Percentiles rank a stretch among this genome's conserved stretches.
These are phyloP conservation scores for Alternaria gaisen DNA, from an alignment of 2,329 filamentous ascomycete genomes.

Conservation along the genomic window DNA sequence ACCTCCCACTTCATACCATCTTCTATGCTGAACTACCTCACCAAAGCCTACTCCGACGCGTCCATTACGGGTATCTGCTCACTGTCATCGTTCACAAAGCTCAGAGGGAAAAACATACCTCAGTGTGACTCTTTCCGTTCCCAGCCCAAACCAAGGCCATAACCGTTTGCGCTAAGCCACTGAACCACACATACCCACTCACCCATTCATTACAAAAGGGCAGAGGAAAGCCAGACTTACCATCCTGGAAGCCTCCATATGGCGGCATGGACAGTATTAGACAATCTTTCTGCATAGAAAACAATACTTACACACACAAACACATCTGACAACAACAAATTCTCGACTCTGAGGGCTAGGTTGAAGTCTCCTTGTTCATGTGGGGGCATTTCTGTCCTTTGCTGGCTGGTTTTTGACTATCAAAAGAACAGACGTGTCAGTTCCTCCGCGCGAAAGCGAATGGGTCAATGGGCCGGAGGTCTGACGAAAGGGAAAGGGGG, in stretches of 20 bases:
- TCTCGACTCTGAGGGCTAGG: conserved; percentile 49
- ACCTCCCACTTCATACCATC: neutral
- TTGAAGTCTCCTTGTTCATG: neutral
- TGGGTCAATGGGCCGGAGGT: neutral
- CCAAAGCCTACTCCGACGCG: no score
- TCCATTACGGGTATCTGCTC: neutral
- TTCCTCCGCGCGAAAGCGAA: neutral
- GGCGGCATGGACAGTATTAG: neutral
- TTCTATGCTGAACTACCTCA: neutral
- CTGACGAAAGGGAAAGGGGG: neutral
- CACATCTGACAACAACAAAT: conserved; percentile 45
- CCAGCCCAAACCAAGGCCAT: neutral
- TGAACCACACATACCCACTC: neutral
- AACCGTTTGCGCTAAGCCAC: neutral
- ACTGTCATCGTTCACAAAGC: neutral
- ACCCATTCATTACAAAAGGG: neutral
- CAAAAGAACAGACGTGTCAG: neutral
- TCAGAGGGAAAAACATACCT: neutral
- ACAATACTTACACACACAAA: conserved; percentile 45
- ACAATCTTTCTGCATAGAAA: neutral
- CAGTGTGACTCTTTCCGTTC: no score
- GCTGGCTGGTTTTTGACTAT: neutral
- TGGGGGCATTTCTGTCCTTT: neutral
- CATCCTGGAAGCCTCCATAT: neutral
- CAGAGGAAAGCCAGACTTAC: neutral